Evolutionary conservation across 208 protist species (phyloP), one percentile per base, ranked within the genome.

Genomic region (Wallacemonas sp.): DNA sequence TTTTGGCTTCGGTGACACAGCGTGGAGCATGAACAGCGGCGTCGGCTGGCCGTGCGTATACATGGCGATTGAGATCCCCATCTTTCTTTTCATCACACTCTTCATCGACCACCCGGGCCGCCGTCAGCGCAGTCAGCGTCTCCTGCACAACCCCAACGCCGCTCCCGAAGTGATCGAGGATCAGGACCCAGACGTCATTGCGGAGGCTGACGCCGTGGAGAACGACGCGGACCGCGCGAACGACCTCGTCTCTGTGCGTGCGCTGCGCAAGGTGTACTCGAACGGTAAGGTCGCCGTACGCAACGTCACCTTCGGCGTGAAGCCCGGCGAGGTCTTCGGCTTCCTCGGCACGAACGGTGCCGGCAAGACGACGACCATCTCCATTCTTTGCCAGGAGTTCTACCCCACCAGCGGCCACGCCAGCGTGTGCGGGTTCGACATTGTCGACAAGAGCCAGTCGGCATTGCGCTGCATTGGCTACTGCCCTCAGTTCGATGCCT

Each of bases 401-500:
- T 63, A 71, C 29, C 71, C 87, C 21, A 92, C 87, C 9, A 73
- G 67, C 66, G 90, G 90, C n/a, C 54, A 59, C 24, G 82, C 73
- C 8, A 63, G 41, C 50, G 68, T 91, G 27, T 76, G 75, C 34
- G 81, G 83, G 24, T 50, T 79, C 32, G 75, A 85, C 64, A 76
- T 83, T 63, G 70, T 79, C 9, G 39, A 59, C 0, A 32, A 85
- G 19, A 71, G 68, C 36, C n/a, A 50, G 22, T 34, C 71, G 19
- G 79, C 78, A 27, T 64, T 82, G 33, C 79, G 33, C 12, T 78
- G 48, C 45, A 88, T 98, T 38, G 97, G 97, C 34, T 91, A 97
- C 29, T 98, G 95, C 73, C 94, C 94, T 29, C 95, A 98, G 73
- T 96, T 96, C 76, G 93, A 97, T 69, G 78, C 96, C 9, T 68